Base-by-base conservation (phyloP, 257 asterid genomes). In the Solanum lignicaule region DNA sequence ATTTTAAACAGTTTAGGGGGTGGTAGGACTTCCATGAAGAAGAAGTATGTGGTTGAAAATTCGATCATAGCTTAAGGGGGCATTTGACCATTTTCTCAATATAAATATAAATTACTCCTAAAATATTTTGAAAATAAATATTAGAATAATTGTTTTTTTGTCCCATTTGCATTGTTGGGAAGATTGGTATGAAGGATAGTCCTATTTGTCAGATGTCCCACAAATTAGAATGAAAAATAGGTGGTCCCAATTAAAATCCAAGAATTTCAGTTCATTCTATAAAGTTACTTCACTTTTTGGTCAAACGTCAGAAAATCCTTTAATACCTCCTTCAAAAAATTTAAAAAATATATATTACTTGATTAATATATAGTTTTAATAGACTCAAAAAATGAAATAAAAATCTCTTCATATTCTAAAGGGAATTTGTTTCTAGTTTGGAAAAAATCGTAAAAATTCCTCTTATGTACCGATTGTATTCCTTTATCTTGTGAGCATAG, bases 241-340 rank as follows among this genome's bases (percentile, higher is more conserved):
- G 85, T 33, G 46, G 83, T 32, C 87, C 73, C 27, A 76, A 76
- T 4, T 68, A 20, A 25, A 76, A 25, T 83, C 39, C 83, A 83
- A 66, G 74, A 8, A 39, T 39, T 89, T 83, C 84, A 83, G 86
- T 72, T 29, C 79, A 71, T 83, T 83, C 75, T 69, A 21, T 14
- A 65, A 41, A 21, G 88, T 18, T 16, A 6, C 23, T 52, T 52
- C 58, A 86, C 86, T 75, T 86, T 89, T 55, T 79, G 14, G 46
- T 48, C 62, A 39, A 21, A 75, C 39, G 15, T 38, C 76, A 41
- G 46, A 29, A 87, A 69, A 33, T 55, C 10, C 11, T 55, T 55
- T 18, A 18, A 55, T 55, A 55, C 25, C 23, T 14, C 21, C 7
- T 48, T 48, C 9, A 55, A 52, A 52, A 18, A 55, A 55, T 5